Evolutionary conservation across 2,329 filamentous ascomycete genomes (phyloP), one percentile per base, ranked within the genome.

Genomic region (Fusarium staphyleae): DNA sequence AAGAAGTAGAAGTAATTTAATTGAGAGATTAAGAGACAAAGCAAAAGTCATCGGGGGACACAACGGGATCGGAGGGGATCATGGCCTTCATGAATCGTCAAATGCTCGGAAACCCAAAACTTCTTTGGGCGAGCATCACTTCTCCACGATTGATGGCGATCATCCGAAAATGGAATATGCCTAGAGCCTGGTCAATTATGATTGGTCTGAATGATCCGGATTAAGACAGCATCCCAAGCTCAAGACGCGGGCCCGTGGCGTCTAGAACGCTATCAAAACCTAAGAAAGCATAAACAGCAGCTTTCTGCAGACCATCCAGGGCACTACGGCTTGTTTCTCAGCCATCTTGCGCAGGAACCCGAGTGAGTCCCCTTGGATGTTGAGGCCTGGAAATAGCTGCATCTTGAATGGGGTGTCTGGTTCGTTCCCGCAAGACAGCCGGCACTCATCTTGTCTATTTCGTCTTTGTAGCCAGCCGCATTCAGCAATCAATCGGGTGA

Each of bases 121-220:
- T 14, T 16, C 24, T 26, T 40, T 9, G 35, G 24, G 22, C 34
- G 4, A 28, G 33, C 33, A 22, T 39, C 18, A 8, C 14, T 11
- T 16, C 16, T 37, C 26, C 5, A 34, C 54, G 50, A 46, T 34
- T 62, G 36, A 35, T 52, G 50, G 55, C 30, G 37, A 60, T 24
- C 33, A 43, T 33, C 58, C 50, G 50, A 60, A 46, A 60, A 56
- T 29, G 50, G 55, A 22, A 5, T 30, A 51, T 29, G 43, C 18
- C 10, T 36, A 45, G 51, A 43, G 46, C 33, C 29, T 47, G 32
- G 26, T 18, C 14, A 15, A 36, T 32, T 13, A 28, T 55, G 32
- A 59, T 43, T 46, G 34, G 35, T 15, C 42, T 39, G 12, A 12
- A 37, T 48, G 45, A 19, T 18, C 58, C 50, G 49, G 58, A 62